Percentiles rank a stretch among this genome's conserved stretches.
Evolutionary conservation across 2,329 filamentous ascomycete genomes (phyloP).

Genomic region (Pseudopyricularia cyperi): DNA sequence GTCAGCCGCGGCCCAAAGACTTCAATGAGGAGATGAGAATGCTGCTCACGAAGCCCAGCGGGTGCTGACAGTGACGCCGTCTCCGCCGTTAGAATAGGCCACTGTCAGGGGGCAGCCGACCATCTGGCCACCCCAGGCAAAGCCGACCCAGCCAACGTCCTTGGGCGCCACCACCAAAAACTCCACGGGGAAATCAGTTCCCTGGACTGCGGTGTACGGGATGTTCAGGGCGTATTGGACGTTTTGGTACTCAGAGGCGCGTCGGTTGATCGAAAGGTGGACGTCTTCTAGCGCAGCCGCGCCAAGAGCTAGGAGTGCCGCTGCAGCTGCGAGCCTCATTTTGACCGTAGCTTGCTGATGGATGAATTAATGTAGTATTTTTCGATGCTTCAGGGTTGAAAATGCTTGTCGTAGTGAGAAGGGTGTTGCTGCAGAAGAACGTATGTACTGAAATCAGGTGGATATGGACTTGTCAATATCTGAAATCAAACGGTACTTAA

Average conservation of each 20-base stretch:
- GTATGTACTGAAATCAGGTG: too few species aligned
- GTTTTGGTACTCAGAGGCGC: too few species aligned
- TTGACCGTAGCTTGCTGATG: not conserved
- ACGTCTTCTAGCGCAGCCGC: slow-evolving; percentile 7
- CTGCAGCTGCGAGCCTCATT: slow-evolving; percentile 12
- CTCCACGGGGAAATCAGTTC: slow-evolving; percentile 20
- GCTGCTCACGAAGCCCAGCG: slow-evolving; percentile 20
- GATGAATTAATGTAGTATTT: too few species aligned
- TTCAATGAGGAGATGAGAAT: too few species aligned
- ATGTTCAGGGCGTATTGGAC: slow-evolving; percentile 16
- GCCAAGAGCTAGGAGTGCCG: slow-evolving; percentile 8
- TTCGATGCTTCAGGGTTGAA: too few species aligned
- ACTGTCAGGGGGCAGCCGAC: slow-evolving; percentile 26
- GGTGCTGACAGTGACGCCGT: slow-evolving; percentile 20
- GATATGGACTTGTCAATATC: too few species aligned
- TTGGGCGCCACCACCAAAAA: slow-evolving; percentile 24
- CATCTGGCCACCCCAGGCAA: slow-evolving; percentile 27
- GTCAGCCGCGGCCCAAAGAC: too few species aligned
- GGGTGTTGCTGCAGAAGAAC: too few species aligned
- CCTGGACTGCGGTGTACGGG: slow-evolving; percentile 15
- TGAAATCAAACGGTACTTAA: too few species aligned
- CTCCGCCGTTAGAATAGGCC: slow-evolving; percentile 22
- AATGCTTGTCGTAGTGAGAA: too few species aligned
- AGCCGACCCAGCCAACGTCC: slow-evolving; percentile 24
- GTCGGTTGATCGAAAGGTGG: too few species aligned